These are phyloP conservation scores for Pyrus betulifolia DNA, from an alignment of 306 rosid genomes.

Conservation along the genomic window DNA sequence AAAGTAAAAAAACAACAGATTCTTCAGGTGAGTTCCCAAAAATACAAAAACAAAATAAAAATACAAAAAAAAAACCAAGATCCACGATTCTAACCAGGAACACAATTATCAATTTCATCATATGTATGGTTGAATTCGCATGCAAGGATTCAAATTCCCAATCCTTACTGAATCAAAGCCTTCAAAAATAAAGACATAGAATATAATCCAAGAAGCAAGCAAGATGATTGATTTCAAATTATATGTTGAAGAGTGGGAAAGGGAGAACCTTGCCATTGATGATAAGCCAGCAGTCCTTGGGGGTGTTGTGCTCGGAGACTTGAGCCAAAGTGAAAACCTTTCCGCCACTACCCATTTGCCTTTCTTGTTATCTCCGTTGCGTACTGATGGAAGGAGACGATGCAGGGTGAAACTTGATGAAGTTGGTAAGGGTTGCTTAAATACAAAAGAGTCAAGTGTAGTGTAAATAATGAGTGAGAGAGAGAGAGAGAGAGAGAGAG, in stretches of 20 bases:
- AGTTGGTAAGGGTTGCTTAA: neutral
- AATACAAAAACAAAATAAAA: neutral
- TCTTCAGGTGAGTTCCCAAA: neutral
- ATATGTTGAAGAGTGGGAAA: neutral
- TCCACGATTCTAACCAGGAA: neutral
- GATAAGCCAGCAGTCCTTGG: conserved; percentile 45
- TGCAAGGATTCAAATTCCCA: neutral
- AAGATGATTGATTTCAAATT: neutral
- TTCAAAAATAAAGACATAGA: neutral
- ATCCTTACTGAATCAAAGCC: neutral
- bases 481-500: neutral
- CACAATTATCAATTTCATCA: neutral
- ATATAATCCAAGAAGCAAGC: neutral
- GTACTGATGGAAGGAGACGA: neutral
- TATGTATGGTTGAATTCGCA: neutral
- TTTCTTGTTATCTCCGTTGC: neutral
- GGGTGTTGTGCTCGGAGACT: conserved; percentile 36
- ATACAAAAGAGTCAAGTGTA: neutral
- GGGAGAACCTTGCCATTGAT: conserved; percentile 38
- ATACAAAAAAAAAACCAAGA: neutral
- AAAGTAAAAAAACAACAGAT: neutral
- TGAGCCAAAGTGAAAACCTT: conserved; percentile 42
- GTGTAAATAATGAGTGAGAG: neutral
- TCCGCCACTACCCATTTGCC: conserved; percentile 28
- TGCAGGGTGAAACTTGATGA: neutral